A percentile compares a stretch with the other conserved stretches of the same genome.
Conservation (phyloP, 1,139 yeast species). For the Candida anutae region DNA sequence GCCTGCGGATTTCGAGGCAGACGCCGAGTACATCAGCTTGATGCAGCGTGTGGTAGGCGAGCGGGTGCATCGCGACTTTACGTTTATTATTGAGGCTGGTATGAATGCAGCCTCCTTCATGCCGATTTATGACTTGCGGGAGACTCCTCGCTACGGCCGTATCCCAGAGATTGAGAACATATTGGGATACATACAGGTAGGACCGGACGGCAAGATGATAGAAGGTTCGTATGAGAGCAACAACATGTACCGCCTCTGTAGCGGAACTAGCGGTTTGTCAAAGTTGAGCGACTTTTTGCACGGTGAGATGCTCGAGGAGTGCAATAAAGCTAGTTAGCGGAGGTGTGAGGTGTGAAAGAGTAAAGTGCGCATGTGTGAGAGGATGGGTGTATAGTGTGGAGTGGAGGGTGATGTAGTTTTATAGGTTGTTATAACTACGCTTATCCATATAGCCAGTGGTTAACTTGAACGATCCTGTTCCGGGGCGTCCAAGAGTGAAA, state of each 20-base stretch:
- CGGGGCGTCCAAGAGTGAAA: background rate
- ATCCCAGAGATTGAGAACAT: slow-evolving; percentile 68
- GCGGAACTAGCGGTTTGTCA: slow-evolving; percentile 47
- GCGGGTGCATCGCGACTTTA: slow-evolving; percentile 39
- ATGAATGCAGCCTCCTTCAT: slow-evolving; percentile 48
- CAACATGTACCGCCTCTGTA: slow-evolving; percentile 50
- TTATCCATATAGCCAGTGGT: too few species aligned
- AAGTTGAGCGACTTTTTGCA: slow-evolving; percentile 49
- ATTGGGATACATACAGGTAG: slow-evolving; percentile 63
- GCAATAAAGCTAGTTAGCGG: too few species aligned
- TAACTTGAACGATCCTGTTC: too few species aligned
- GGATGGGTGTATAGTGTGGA: too few species aligned
- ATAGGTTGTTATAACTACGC: too few species aligned
- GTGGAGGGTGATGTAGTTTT: too few species aligned
- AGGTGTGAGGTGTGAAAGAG: too few species aligned
- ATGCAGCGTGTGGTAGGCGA: slow-evolving; percentile 21
- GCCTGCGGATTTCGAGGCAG: slow-evolving; percentile 19
- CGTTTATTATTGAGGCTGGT: slow-evolving; percentile 56
- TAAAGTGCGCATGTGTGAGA: too few species aligned
- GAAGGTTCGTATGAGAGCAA: slow-evolving; percentile 53
- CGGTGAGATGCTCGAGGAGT: slow-evolving; percentile 28
- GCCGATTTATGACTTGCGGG: slow-evolving; percentile 69
- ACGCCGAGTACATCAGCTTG: slow-evolving; percentile 20
- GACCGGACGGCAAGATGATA: slow-evolving; percentile 46
- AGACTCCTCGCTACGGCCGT: slow-evolving; percentile 59